Evolutionary conservation across 352 stramenopile genomes (phyloP).

Genomic region (Pelagophyceae sp.): DNA sequence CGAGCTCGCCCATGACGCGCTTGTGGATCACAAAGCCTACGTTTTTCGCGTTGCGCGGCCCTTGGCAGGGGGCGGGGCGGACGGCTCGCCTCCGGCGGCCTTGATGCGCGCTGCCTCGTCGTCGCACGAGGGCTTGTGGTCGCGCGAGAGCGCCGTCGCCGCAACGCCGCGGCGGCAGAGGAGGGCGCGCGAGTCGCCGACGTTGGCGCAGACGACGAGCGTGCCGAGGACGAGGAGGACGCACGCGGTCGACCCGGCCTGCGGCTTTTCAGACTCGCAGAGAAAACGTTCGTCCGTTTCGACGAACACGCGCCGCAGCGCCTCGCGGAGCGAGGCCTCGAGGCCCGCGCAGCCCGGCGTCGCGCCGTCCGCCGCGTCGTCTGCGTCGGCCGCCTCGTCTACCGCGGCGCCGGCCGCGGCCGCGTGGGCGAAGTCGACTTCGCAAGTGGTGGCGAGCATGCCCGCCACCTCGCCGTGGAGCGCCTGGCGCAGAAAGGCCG

Average conservation of each 20-base stretch:
- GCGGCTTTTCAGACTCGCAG: conserved; percentile 31
- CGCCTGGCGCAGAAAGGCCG: conserved; percentile 64
- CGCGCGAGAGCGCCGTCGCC: conserved; percentile 79
- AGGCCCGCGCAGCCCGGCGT: too few species aligned
- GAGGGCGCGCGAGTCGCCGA: conserved; percentile 87
- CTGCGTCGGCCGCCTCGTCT: too few species aligned
- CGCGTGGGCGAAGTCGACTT: too few species aligned
- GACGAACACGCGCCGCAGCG: conserved; percentile 38
- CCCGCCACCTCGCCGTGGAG: conserved; percentile 26
- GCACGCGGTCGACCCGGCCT: conserved; percentile 81
- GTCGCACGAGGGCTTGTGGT: conserved; percentile 83
- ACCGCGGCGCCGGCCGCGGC: too few species aligned
- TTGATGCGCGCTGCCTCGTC: conserved; percentile 84
- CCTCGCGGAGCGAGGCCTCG: not conserved
- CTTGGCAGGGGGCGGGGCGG: conserved; percentile 66
- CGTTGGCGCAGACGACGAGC: conserved; percentile 85
- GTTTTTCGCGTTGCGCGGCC: conserved; percentile 3
- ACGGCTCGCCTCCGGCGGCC: conserved; percentile 68
- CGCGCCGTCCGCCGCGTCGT: too few species aligned
- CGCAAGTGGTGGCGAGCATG: conserved; percentile 51
- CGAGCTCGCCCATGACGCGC: conserved; percentile 85
- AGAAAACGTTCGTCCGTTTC: conserved; percentile 46
- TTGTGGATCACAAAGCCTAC: conserved; percentile 71
- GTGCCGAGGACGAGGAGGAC: conserved; percentile 82
- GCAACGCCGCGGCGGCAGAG: conserved; percentile 68